phyloP scores from a whole-genome alignment of 2,329 filamentous ascomycete genomes.

The Cladobotryum protrusum region DNA sequence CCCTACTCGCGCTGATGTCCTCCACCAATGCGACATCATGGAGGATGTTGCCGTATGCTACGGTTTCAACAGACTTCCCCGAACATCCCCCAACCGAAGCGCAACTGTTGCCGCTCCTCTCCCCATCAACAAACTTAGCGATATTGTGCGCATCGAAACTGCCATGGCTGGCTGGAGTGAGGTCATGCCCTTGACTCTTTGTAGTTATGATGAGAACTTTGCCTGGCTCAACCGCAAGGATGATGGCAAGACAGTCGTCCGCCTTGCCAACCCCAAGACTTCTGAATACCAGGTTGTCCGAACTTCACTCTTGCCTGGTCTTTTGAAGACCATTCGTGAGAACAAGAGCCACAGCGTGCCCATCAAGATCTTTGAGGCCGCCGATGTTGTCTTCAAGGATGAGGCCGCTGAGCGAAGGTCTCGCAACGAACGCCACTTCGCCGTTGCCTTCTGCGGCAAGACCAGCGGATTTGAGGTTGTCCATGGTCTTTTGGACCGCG shows the following conservation, averaged over 20 bases:
- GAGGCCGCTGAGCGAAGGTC: conserved; percentile 72
- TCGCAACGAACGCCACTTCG: conserved; percentile 90
- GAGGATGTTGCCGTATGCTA: conserved; percentile 96
- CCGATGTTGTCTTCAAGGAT: conserved; percentile 91
- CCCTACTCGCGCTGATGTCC: conserved; percentile 84
- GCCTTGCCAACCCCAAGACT: conserved; percentile 88
- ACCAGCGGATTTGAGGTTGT: conserved; percentile 92
- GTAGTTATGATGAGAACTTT: conserved; percentile 98
- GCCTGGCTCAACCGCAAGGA: conserved; percentile 87
- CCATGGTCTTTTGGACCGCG: conserved; percentile 84
- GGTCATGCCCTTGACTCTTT: conserved; percentile 92
- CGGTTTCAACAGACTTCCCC: conserved; percentile 92
- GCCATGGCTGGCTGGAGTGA: conserved; percentile 96
- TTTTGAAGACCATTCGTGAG: conserved; percentile 89
- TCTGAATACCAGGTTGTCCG: conserved; percentile 89
- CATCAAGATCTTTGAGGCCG: conserved; percentile 87
- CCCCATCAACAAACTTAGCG: conserved; percentile 86
- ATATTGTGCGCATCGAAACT: conserved; percentile 82
- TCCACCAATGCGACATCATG: conserved; percentile 98
- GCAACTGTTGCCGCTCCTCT: conserved; percentile 82
- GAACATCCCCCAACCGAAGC: conserved; percentile 77
- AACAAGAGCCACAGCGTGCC: conserved; percentile 86
- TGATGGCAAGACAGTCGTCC: conserved; percentile 74
- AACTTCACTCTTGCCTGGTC: conserved; percentile 76
- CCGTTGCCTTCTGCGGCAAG: conserved; percentile 93